phyloP scores from a whole-genome alignment of 2,329 filamentous ascomycete genomes.

The Epichloe baconii region DNA sequence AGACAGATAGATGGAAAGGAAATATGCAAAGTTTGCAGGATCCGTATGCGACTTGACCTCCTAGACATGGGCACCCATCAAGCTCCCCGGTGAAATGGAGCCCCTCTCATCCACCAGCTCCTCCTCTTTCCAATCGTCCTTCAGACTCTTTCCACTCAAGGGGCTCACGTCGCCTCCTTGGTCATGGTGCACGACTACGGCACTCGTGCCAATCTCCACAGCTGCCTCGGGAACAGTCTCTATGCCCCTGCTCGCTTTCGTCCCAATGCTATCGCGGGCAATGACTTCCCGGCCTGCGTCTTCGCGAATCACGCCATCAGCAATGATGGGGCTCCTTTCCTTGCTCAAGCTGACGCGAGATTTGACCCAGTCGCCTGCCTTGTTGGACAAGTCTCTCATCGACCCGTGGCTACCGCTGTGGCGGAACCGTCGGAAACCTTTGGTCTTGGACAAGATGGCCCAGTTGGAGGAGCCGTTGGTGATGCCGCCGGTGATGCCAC shows the following conservation, averaged over 20 bases:
- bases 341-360: slow-evolving; percentile 10
- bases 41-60: neutral
- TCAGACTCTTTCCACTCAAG: neutral
- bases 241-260: slow-evolving; percentile 1
- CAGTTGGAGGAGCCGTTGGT: neutral
- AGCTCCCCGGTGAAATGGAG: neutral
- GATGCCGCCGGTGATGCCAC: neutral
- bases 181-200: neutral
- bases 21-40: neutral
- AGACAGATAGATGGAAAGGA: neutral
- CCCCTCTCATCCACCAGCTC: neutral
- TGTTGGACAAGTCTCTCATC: slow-evolving; percentile 14
- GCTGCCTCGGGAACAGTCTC: slow-evolving; percentile 4
- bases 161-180: slow-evolving; percentile 2
- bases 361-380: slow-evolving; percentile 16
- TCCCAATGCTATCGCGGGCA: neutral
- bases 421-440: slow-evolving; percentile 5
- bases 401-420: slow-evolving; percentile 7
- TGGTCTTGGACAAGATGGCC: slow-evolving; percentile 5
- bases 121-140: neutral
- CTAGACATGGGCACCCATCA: neutral
- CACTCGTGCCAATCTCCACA: slow-evolving; percentile 4
- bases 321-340: slow-evolving; percentile 5
- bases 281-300: neutral
- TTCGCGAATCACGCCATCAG: neutral